A percentile compares a stretch with the other conserved stretches of the same genome.
phyloP scores from a whole-genome alignment of 2,329 filamentous ascomycete genomes.

The Cytospora leucostoma region DNA sequence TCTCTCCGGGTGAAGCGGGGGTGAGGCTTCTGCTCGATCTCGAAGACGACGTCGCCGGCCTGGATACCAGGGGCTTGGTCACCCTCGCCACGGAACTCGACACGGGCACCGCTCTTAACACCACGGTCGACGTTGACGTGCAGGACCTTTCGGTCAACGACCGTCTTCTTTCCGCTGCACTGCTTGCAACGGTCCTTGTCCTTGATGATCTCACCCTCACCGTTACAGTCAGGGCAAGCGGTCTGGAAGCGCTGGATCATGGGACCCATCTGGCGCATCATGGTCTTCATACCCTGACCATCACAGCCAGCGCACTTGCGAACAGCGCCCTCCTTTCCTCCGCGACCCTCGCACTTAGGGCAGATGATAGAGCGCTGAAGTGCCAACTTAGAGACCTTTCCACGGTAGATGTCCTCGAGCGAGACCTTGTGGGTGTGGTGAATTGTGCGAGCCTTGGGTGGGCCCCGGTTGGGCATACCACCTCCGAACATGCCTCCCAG shows the following conservation, averaged over 20 bases:
- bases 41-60: conserved; percentile 95
- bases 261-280: conserved; percentile 99
- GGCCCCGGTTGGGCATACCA: conserved; percentile 77
- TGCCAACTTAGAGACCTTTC: conserved; percentile 96
- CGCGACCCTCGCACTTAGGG: conserved; percentile 87
- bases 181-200: conserved; percentile 98
- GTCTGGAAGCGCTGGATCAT: conserved; percentile 99
- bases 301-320: conserved; percentile 90
- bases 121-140: conserved; percentile 97
- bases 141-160: conserved; percentile 95
- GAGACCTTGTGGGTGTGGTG: conserved; percentile 98
- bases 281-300: conserved; percentile 97
- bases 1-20: conserved; percentile 91
- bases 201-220: conserved; percentile 94
- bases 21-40: conserved; percentile 99
- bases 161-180: conserved; percentile 96
- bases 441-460: conserved; percentile 88
- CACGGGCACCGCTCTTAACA: conserved; percentile 90
- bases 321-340: conserved; percentile 97
- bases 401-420: conserved; percentile 95
- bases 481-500: conserved; percentile 78
- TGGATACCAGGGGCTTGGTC: conserved; percentile 93
- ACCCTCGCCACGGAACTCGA: conserved; percentile 95
- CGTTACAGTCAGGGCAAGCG: conserved; percentile 96
- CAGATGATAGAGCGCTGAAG: conserved; percentile 98